A percentile compares a stretch with the other conserved stretches of the same genome.
These are phyloP conservation scores for Grosmannia clavigera DNA, from an alignment of 2,329 filamentous ascomycete species.

Conservation along the genomic window DNA sequence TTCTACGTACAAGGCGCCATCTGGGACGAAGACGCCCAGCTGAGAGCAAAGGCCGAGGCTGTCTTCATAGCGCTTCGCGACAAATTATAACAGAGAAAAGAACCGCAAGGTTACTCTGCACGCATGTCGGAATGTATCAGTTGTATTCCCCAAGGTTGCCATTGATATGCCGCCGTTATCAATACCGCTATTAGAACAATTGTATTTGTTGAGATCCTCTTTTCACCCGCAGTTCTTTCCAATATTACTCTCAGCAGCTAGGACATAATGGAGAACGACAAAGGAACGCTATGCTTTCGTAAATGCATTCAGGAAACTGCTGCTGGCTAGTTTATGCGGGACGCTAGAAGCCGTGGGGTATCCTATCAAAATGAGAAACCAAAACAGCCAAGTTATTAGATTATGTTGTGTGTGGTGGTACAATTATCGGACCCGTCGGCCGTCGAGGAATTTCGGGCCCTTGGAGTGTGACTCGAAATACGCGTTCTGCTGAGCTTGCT, in stretches of 20 bases:
- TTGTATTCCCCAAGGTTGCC: neutral
- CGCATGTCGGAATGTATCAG: no score
- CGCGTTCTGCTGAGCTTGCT: conserved; percentile 28
- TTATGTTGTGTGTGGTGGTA: neutral
- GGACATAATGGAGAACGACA: neutral
- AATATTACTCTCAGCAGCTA: neutral
- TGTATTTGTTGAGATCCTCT: neutral
- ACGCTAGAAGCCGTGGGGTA: neutral
- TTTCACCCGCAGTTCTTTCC: neutral
- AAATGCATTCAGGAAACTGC: conserved; percentile 1
- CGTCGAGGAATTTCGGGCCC: conserved; percentile 43
- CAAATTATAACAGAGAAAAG: conserved; percentile 9
- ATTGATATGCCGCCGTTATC: neutral
- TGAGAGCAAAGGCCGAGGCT: conserved; percentile 39
- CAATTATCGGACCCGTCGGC: conserved; percentile 29
- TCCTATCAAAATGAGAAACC: neutral
- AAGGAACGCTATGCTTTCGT: conserved; percentile 12
- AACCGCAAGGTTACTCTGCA: neutral
- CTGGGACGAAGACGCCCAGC: conserved; percentile 32
- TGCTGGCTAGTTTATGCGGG: neutral
- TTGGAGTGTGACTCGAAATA: conserved; percentile 35
- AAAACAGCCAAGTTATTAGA: neutral
- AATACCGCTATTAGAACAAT: neutral
- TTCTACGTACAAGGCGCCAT: conserved; percentile 34
- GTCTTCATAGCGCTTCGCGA: conserved; percentile 26